Conservation (phyloP, 2,329 filamentous ascomycete genomes). For the Parascedosporium putredinis region DNA sequence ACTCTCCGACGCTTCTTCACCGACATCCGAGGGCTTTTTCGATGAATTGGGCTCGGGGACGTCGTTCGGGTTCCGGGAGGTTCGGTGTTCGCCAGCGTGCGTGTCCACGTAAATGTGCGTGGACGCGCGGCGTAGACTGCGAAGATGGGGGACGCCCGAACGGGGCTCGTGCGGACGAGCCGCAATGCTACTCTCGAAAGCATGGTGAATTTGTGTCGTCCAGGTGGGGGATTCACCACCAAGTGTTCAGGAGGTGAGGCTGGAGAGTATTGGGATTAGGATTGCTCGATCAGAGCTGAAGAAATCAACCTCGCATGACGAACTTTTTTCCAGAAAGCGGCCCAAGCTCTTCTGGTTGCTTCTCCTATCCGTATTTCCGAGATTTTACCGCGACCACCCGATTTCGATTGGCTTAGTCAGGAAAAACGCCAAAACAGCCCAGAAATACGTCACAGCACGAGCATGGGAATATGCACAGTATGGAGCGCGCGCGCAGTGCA, state of each 20-base stretch:
- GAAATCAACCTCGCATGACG: constrained; percentile 6
- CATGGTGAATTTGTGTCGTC: neutral
- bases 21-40: neutral
- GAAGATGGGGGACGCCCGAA: neutral
- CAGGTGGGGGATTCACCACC: neutral
- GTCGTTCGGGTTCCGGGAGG: neutral
- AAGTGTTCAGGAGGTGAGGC: neutral
- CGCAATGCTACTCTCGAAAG: constrained; percentile 7
- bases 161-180: constrained; percentile 1
- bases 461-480: no score
- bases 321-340: constrained; percentile 4
- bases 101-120: constrained; percentile 4
- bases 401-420: no score
- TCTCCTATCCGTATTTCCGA: neutral
- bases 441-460: neutral
- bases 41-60: neutral
- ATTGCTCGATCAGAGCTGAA: constrained; percentile 1
- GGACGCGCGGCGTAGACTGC: constrained; percentile 1
- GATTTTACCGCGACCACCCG: neutral
- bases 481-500: no score
- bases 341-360: neutral
- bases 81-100: neutral
- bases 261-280: neutral
- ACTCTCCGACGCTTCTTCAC: constrained; percentile 7
- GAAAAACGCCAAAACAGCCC: neutral